phyloP scores from a whole-genome alignment of 2,329 filamentous ascomycete genomes.

The Aureobasidium sp. region DNA sequence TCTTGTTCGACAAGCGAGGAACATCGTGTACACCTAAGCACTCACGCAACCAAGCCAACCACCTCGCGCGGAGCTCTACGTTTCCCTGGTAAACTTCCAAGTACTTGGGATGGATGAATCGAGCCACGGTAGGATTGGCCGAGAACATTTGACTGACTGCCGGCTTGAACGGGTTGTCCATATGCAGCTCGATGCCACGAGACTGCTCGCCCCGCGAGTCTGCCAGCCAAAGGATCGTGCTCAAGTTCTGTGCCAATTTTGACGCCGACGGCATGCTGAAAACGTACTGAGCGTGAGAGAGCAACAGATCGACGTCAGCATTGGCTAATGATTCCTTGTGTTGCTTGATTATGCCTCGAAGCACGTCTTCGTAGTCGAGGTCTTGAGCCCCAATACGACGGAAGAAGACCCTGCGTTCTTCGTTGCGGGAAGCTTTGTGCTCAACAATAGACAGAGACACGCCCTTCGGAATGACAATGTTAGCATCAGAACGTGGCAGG shows the following conservation, averaged over 20 bases:
- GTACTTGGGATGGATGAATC: slow-evolving; percentile 11
- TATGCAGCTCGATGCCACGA: background rate
- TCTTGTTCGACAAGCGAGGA: background rate
- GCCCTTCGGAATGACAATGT: slow-evolving; percentile 14
- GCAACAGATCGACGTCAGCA: background rate
- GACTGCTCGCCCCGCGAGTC: background rate
- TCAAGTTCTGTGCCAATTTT: background rate
- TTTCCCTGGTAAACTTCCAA: background rate
- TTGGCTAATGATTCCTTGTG: background rate
- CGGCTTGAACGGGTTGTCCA: background rate
- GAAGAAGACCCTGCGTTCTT: background rate
- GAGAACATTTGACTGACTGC: slow-evolving; percentile 1
- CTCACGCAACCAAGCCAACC: slow-evolving; percentile 1
- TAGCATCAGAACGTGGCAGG: slow-evolving; percentile 11
- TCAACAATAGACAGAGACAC: slow-evolving; percentile 15
- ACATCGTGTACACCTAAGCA: background rate
- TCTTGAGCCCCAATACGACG: background rate
- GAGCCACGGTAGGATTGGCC: background rate
- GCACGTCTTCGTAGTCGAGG: background rate
- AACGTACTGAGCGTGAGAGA: background rate
- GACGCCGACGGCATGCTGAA: background rate
- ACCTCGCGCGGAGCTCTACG: background rate
- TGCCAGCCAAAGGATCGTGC: background rate
- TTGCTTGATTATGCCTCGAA: background rate
- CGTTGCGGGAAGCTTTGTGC: background rate